Conservation (phyloP, 2,329 filamentous ascomycete species). For the Fusarium continuum region DNA sequence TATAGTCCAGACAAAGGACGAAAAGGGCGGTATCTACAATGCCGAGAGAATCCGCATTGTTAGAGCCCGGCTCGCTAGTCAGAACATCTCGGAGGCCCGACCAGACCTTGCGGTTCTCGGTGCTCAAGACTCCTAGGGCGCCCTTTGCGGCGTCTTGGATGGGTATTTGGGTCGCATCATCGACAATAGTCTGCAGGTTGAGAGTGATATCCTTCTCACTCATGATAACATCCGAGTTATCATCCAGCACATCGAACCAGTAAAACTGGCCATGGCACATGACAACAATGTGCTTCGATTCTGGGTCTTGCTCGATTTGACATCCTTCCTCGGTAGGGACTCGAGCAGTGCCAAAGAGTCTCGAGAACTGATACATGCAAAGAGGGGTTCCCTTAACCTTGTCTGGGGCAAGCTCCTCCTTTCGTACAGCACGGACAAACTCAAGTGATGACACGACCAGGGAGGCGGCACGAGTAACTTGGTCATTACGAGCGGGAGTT, state of each 20-base stretch:
- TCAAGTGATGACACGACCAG: slow-evolving; percentile 88
- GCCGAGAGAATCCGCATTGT: slow-evolving; percentile 94
- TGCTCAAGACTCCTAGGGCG: slow-evolving; percentile 90
- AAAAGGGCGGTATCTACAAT: slow-evolving; percentile 96
- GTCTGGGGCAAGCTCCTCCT: slow-evolving; percentile 92
- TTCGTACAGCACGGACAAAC: slow-evolving; percentile 91
- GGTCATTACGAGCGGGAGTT: slow-evolving; percentile 94
- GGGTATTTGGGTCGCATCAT: slow-evolving; percentile 87
- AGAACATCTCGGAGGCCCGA: slow-evolving; percentile 89
- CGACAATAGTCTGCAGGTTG: slow-evolving; percentile 90
- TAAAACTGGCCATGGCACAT: slow-evolving; percentile 97
- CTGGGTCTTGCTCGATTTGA: slow-evolving; percentile 92
- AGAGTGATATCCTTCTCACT: slow-evolving; percentile 91
- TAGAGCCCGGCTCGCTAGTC: slow-evolving; percentile 84
- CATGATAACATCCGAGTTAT: slow-evolving; percentile 96
- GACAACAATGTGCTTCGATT: slow-evolving; percentile 92
- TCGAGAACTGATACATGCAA: slow-evolving; percentile 98
- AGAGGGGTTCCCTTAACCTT: slow-evolving; percentile 83
- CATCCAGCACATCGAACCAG: slow-evolving; percentile 97
- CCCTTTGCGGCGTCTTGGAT: slow-evolving; percentile 97
- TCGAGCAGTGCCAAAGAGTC: slow-evolving; percentile 92
- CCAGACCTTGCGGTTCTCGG: slow-evolving; percentile 97
- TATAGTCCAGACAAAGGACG: slow-evolving; percentile 90
- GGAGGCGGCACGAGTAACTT: slow-evolving; percentile 93
- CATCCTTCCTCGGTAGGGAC: slow-evolving; percentile 95